Conservation (phyloP, 257 asterid genomes). For the Fraxinus anomala region DNA sequence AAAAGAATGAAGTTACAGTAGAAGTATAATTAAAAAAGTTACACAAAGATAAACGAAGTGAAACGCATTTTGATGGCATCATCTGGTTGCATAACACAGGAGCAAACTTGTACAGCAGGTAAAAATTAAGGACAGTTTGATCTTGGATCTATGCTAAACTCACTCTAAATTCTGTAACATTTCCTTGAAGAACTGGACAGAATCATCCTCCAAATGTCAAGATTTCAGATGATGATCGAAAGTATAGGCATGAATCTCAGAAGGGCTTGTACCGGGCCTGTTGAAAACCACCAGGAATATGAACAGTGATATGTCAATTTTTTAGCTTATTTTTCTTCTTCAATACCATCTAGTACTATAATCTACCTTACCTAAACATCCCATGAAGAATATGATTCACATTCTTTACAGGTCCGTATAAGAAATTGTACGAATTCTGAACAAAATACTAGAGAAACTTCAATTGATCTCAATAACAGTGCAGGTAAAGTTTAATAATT, state of each 20-base stretch:
- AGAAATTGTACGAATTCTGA: neutral
- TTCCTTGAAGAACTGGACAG: neutral
- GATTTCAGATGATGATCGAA: constrained; percentile 78
- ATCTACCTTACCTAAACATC: neutral
- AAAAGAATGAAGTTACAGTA: neutral
- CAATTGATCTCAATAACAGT: neutral
- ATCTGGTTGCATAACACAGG: constrained; percentile 10
- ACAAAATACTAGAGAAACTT: neutral
- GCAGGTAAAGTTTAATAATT: neutral
- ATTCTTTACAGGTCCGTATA: neutral
- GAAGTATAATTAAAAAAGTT: neutral
- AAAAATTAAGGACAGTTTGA: neutral
- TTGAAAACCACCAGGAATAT: constrained; percentile 18
- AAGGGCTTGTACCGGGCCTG: constrained; percentile 96
- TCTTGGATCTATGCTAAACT: constrained; percentile 10
- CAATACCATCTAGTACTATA: neutral
- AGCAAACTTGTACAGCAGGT: constrained; percentile 2
- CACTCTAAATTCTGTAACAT: constrained; percentile 16
- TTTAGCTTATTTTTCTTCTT: neutral
- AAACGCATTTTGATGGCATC: neutral
- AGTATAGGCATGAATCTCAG: constrained; percentile 77
- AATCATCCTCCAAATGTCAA: constrained; percentile 28
- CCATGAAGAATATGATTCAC: neutral
- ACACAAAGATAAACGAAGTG: neutral
- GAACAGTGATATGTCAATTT: neutral